These are phyloP conservation scores for Cudoniella acicularis DNA, from an alignment of 495 filamentous ascomycete genomes.

Conservation along the genomic window DNA sequence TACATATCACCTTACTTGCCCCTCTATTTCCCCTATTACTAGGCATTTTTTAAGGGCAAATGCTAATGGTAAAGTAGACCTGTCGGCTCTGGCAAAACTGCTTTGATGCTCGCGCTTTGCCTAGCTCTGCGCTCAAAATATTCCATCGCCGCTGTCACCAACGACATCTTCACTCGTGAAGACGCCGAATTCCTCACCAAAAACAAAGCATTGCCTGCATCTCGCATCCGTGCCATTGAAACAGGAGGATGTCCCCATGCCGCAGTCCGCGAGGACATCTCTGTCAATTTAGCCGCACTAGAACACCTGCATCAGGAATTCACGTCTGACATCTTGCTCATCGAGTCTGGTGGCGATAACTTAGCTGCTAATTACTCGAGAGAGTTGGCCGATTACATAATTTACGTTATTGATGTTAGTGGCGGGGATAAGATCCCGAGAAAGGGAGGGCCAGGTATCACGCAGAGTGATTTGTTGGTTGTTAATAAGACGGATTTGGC, in stretches of 20 bases:
- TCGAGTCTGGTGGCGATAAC: slow-evolving; percentile 94
- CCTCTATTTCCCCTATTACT: not conserved
- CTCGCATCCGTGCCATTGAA: slow-evolving; percentile 90
- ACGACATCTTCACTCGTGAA: slow-evolving; percentile 99
- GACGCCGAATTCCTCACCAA: slow-evolving; percentile 95
- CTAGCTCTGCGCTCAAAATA: slow-evolving; percentile 69
- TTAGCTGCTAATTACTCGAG: slow-evolving; percentile 92
- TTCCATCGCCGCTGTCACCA: slow-evolving; percentile 92
- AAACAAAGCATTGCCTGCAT: slow-evolving; percentile 74
- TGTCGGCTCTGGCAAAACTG: slow-evolving; percentile 96
- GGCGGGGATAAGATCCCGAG: slow-evolving; percentile 97
- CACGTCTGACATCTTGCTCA: slow-evolving; percentile 70
- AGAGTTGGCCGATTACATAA: slow-evolving; percentile 93
- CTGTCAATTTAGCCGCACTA: slow-evolving; percentile 84
- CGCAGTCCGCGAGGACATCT: slow-evolving; percentile 96
- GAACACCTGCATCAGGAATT: slow-evolving; percentile 80
- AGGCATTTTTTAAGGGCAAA: not conserved
- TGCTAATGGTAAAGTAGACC: slow-evolving; percentile 53
- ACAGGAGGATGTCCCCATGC: slow-evolving; percentile 97
- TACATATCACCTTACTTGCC: not conserved
- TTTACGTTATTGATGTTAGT: slow-evolving; percentile 96
- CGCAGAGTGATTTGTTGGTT: slow-evolving; percentile 85
- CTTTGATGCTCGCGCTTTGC: slow-evolving; percentile 89
- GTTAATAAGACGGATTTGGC: slow-evolving; percentile 97
- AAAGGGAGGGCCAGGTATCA: slow-evolving; percentile 96